Conservation (phyloP, 371 early-diverging fungal genomes). For the Lichtheimia hyalospora region DNA sequence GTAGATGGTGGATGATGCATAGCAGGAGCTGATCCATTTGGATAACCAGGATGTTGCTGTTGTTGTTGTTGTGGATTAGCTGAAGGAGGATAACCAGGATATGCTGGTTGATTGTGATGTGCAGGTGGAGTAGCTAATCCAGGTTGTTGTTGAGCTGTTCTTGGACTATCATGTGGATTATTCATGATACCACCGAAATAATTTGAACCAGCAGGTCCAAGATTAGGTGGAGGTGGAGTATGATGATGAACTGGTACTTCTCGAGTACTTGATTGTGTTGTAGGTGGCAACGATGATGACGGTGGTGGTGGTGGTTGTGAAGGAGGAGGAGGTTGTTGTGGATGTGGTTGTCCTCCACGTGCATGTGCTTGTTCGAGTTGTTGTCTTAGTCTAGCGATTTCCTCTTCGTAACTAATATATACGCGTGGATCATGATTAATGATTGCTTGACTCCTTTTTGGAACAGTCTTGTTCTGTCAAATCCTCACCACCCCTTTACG, state of each 20-base stretch:
- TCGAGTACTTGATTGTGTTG: not conserved
- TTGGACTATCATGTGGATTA: slow-evolving; percentile 32
- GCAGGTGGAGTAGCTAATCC: not conserved
- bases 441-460: not conserved
- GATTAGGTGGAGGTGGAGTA: slow-evolving; percentile 42
- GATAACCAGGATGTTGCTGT: slow-evolving; percentile 11
- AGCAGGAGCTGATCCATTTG: slow-evolving; percentile 10
- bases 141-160: slow-evolving; percentile 29
- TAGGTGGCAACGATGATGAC: not conserved
- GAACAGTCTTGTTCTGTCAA: not conserved
- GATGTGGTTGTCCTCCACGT: not conserved
- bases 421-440: too few relatives aligned
- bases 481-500: not conserved
- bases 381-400: slow-evolving; percentile 30
- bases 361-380: slow-evolving; percentile 25
- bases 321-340: slow-evolving; percentile 1
- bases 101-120: not conserved
- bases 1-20: slow-evolving; percentile 4
- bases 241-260: slow-evolving; percentile 8
- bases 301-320: slow-evolving; percentile 4
- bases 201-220: slow-evolving; percentile 45
- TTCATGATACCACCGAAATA: slow-evolving; percentile 53
- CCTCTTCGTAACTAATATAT: slow-evolving; percentile 27
- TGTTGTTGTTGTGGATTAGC: slow-evolving; percentile 10
- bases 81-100: slow-evolving; percentile 15